Base-by-base conservation (phyloP, 2,329 filamentous ascomycete species). In the Furcasterigmium sp. region DNA sequence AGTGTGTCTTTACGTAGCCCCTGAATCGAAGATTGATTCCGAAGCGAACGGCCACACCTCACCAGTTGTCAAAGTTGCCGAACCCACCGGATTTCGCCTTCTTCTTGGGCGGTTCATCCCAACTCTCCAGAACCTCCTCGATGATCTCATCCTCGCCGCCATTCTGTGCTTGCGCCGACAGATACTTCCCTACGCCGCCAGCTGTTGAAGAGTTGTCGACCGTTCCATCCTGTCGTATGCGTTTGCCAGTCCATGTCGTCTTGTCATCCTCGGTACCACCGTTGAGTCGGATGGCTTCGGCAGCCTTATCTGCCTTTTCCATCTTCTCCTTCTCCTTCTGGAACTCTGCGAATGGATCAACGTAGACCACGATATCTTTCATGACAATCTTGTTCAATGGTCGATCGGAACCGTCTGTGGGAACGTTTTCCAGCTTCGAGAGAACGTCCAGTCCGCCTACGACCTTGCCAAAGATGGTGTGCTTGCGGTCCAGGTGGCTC, bases 331-430 rank as follows among this genome's bases (percentile, higher is more conserved):
- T 85, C 58, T 91, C 77, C 53, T 85, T 85, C 57, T 89, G 72
- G 57, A 95, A 98, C 65, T 97, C 91, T 48, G 90, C 90, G 58
- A 98, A 98, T 0, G 93, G 93, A 60, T 98, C 91, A 7, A 97
- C 79, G 51, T 94, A 93, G 6, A 98, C 81, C 0, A 87, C 82
- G 0, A 96, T 75, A 46, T 94, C 85, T 52, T 85, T 78, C 55
- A 98, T 93, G 47, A 81, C 67, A 46, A 96, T 86, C 44, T 91
- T 85, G 41, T 85, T 78, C 0, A 84, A 70, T 0, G 93, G 93
- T 7, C 85, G 73, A 60, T 90, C 85, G 15, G 73, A 79, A n/a
- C 81, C 80, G 53, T 91, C 88, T 0, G 84, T 85, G 2, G 85
- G 81, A 14, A 84, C 80, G 10, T 78, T 77, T 65, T 98, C 93